Base-by-base conservation (phyloP, 2,329 filamentous ascomycete genomes). In the Aspergillus fructus region DNA sequence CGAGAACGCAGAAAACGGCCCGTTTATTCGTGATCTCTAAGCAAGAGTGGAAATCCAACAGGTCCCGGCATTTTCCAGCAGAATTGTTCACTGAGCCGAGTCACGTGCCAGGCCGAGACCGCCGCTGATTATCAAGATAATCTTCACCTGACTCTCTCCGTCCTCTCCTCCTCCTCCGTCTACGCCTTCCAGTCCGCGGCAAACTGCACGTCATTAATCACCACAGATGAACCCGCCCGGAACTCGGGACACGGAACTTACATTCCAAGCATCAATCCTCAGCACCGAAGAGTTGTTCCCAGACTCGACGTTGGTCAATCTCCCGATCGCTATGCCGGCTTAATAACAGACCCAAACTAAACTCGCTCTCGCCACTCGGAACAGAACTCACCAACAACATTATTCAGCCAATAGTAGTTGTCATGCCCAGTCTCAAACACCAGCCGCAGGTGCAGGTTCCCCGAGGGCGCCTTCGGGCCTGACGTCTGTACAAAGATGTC, bases 371-470 rank as follows among this genome's bases (percentile, higher is more conserved):
- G 43, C 43, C 43, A 47, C 43, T 30, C 43, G 23, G 17, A 48
- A 11, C 37, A 51, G 48, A 34, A 60, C 66, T 50, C 46, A 68
- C 66, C 67, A 49, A 69, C 46, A 42, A 69, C 54, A 55, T 68
- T 66, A 53, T 69, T 69, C 57, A 68, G 42, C 67, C 67, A 69
- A 42, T 69, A 68, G 55, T 68, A 69, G 40, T 64, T 58, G 6
- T 60, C 46, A 58, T 63, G 62, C 0, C 64, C 66, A 1, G 67
- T 66, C 48, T 64, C 61, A 47, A 68, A 66, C 15, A 66, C 17
- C 49, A 69, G 49, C 2, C 61, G 59, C 33, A 68, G 50, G 60
- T 68, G 67, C 40, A 68, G 33, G 39, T 64, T 43, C 2, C 60
- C 65, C 37, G 61, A 60, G 2, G 64, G 61, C 8, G 58, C 54